phyloP scores from a whole-genome alignment of 2,329 filamentous ascomycete genomes.

The Diaporthe nobilis region DNA sequence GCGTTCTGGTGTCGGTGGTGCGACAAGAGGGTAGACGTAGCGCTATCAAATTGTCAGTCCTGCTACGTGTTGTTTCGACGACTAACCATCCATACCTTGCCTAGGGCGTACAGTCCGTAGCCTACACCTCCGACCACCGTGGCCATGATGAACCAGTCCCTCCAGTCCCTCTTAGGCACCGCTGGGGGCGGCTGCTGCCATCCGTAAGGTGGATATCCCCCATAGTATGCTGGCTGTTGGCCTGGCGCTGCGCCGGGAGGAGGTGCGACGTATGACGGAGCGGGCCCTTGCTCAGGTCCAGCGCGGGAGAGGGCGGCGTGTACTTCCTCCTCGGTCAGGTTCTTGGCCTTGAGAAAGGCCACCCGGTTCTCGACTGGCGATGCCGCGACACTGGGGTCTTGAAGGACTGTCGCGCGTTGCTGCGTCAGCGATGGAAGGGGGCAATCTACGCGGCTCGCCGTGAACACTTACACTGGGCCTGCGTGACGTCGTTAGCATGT shows the following conservation, averaged over 20 bases:
- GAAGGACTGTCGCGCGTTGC: slow-evolving; percentile 76
- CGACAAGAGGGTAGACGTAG: slow-evolving; percentile 91
- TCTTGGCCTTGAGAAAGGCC: slow-evolving; percentile 95
- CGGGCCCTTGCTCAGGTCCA: slow-evolving; percentile 67
- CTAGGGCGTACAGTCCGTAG: slow-evolving; percentile 89
- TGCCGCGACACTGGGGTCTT: slow-evolving; percentile 90
- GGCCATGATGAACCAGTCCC: slow-evolving; percentile 99
- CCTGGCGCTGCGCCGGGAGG: slow-evolving; percentile 59
- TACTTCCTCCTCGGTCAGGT: slow-evolving; percentile 96
- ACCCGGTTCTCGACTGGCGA: slow-evolving; percentile 94
- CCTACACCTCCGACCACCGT: slow-evolving; percentile 91
- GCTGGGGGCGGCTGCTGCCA: slow-evolving; percentile 71
- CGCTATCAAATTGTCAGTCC: slow-evolving; percentile 65
- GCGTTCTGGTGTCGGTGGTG: slow-evolving; percentile 93
- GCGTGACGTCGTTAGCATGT: slow-evolving; percentile 39
- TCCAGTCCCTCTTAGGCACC: slow-evolving; percentile 89
- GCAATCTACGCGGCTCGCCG: not conserved
- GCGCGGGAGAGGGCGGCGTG: slow-evolving; percentile 84
- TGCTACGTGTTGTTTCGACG: no score
- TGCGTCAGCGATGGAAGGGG: slow-evolving; percentile 24
- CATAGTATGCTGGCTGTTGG: slow-evolving; percentile 61
- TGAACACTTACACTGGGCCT: slow-evolving; percentile 60
- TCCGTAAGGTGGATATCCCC: slow-evolving; percentile 62
- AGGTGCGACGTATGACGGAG: slow-evolving; percentile 59
- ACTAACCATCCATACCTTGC: slow-evolving; percentile 73